Evolutionary conservation across 257 asterid species (phyloP).

Genomic region (Apocynum venetum): DNA sequence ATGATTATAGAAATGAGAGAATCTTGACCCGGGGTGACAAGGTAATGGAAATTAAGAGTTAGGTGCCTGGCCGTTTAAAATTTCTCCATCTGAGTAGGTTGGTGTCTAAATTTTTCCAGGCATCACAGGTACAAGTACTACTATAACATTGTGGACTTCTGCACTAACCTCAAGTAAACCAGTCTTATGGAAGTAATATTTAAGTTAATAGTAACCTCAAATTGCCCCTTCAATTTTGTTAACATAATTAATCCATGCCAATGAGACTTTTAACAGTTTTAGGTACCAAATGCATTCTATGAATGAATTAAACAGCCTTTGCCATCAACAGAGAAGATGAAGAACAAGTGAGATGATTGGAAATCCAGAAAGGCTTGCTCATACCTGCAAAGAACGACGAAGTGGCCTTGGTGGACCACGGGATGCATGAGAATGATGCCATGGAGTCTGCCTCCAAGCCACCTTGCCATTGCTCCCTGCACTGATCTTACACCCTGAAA

Average conservation of each 20-base stretch:
- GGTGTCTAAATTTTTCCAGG: too few relatives aligned
- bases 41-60: neutral
- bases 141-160: neutral
- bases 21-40: neutral
- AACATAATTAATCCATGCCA: too few relatives aligned
- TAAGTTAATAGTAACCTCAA: too few relatives aligned
- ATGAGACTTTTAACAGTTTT: neutral
- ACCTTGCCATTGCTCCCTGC: conserved; percentile 93
- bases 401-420: conserved; percentile 95
- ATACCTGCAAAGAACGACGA: conserved; percentile 86
- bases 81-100: too few relatives aligned
- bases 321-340: neutral
- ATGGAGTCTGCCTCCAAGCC: conserved; percentile 94
- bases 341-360: neutral
- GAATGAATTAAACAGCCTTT: too few relatives aligned
- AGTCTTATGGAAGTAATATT: too few relatives aligned
- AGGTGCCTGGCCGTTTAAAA: neutral
- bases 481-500: conserved; percentile 72
- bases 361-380: neutral
- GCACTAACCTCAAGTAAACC: neutral
- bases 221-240: too few relatives aligned
- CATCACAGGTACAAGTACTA: neutral
- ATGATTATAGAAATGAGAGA: neutral
- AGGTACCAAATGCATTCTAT: neutral
- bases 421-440: conserved; percentile 88